These are phyloP conservation scores for Thelonectria discophora DNA, from an alignment of 2,329 filamentous ascomycete genomes.

Conservation along the genomic window DNA sequence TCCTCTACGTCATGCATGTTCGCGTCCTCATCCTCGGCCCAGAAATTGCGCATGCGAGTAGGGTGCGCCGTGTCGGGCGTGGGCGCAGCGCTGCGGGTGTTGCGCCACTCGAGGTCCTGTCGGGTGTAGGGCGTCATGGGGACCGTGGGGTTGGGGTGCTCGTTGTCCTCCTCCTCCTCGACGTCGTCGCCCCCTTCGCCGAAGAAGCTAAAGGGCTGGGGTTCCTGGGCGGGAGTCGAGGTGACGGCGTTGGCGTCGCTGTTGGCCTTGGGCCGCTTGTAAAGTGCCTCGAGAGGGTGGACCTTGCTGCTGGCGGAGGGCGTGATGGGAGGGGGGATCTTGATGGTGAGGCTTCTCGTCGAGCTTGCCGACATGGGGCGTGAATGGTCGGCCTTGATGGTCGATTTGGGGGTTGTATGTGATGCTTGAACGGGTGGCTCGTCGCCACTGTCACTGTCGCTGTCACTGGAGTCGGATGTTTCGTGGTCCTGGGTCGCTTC, in stretches of 20 bases:
- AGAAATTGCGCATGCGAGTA: constrained; percentile 68
- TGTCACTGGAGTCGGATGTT: constrained; percentile 30
- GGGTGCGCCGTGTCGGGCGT: constrained; percentile 93
- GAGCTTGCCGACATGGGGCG: constrained; percentile 62
- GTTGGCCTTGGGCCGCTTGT: constrained; percentile 74
- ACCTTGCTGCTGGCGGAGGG: constrained; percentile 62
- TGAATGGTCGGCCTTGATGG: constrained; percentile 43
- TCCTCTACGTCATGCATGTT: constrained; percentile 45
- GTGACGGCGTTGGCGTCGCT: constrained; percentile 47
- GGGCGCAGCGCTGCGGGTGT: constrained; percentile 86
- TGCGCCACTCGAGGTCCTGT: constrained; percentile 78
- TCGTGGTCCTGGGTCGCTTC: constrained; percentile 32
- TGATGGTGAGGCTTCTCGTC: constrained; percentile 61
- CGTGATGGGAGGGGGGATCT: constrained; percentile 59
- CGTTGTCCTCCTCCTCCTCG: constrained; percentile 54
- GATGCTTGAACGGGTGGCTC: constrained; percentile 21
- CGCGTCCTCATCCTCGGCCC: constrained; percentile 54
- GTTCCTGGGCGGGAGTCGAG: constrained; percentile 48
- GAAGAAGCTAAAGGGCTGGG: constrained; percentile 83
- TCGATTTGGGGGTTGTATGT: constrained; percentile 35
- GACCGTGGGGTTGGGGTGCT: constrained; percentile 37
- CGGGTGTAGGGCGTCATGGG: constrained; percentile 87
- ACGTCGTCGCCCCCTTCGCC: constrained; percentile 55
- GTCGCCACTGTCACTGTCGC: constrained; percentile 17
- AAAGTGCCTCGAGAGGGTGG: constrained; percentile 91